Conservation (phyloP, 108 stramenopile genomes). For the Nitzschia putrida region DNA sequence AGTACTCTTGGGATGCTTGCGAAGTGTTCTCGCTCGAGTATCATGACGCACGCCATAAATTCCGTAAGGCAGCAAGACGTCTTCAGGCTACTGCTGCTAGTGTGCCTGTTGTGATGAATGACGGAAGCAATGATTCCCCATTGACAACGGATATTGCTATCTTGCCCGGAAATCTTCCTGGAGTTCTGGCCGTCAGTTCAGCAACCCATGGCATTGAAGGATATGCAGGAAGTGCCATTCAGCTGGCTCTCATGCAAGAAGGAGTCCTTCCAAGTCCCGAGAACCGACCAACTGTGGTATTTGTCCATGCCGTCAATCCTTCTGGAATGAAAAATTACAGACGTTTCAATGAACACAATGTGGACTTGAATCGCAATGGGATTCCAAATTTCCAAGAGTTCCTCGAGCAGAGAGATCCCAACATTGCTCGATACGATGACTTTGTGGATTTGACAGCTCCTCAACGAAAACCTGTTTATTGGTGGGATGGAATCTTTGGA, state of each 20-base stretch:
- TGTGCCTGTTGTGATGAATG: constrained; percentile 17
- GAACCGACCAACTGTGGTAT: constrained; percentile 55
- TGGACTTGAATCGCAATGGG: constrained; percentile 83
- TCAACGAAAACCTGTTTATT: constrained; percentile 17
- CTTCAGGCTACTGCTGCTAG: not conserved
- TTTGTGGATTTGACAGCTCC: constrained; percentile 36
- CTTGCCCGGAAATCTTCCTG: constrained; percentile 35
- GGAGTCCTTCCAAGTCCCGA: constrained; percentile 1
- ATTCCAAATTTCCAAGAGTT: constrained; percentile 46
- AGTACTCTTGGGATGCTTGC: constrained; percentile 36
- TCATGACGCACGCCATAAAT: constrained; percentile 43
- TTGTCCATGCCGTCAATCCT: constrained; percentile 85
- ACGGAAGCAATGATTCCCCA: constrained; percentile 5
- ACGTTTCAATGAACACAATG: constrained; percentile 81
- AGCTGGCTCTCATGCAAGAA: constrained; percentile 55
- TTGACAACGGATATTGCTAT: constrained; percentile 53
- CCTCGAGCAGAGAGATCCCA: constrained; percentile 49
- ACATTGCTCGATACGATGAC: constrained; percentile 56
- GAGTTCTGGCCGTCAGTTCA: constrained; percentile 60
- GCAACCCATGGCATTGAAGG: constrained; percentile 87
- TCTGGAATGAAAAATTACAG: constrained; percentile 75
- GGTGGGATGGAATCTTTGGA: constrained; percentile 25
- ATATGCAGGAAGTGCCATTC: constrained; percentile 78
- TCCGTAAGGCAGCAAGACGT: constrained; percentile 35
- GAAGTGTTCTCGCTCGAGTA: constrained; percentile 45